Conservation (phyloP, 352 stramenopile genomes). For the Phytophthora capsici region DNA sequence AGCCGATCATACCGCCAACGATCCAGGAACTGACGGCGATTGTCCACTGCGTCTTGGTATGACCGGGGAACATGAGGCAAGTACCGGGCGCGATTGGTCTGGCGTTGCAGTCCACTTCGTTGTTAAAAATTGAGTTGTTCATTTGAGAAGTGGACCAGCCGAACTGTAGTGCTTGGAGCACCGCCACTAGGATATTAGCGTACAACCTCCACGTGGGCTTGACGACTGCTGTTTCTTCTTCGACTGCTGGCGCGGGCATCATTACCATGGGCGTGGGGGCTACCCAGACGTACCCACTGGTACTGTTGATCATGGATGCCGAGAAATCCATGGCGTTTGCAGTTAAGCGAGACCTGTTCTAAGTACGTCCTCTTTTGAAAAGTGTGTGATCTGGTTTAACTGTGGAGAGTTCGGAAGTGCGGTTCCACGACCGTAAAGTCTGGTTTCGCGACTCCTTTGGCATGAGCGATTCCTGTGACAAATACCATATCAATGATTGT, state of each 20-base stretch:
- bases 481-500: not conserved
- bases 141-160: conserved; percentile 64
- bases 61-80: conserved; percentile 36
- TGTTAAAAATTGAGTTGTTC: conserved; percentile 43
- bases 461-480: conserved; percentile 6
- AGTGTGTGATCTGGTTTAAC: not conserved
- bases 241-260: conserved; percentile 7
- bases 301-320: conserved; percentile 28
- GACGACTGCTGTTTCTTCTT: conserved; percentile 14
- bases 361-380: conserved; percentile 2
- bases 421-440: conserved; percentile 8
- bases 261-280: conserved; percentile 35
- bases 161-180: conserved; percentile 51
- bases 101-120: conserved; percentile 48
- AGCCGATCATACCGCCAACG: conserved; percentile 53
- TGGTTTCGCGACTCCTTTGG: not conserved
- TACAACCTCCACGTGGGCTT: conserved; percentile 49
- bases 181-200: conserved; percentile 49
- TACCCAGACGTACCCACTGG: conserved; percentile 29
- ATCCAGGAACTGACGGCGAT: conserved; percentile 67
- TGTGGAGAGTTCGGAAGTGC: conserved; percentile 18
- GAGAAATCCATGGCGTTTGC: conserved; percentile 35
- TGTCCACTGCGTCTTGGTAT: conserved; percentile 52
- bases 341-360: not conserved
- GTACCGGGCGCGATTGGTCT: conserved; percentile 38